These are phyloP conservation scores for Myxozyma nipponensis DNA, from an alignment of 805 yeast species.

Conservation along the genomic window DNA sequence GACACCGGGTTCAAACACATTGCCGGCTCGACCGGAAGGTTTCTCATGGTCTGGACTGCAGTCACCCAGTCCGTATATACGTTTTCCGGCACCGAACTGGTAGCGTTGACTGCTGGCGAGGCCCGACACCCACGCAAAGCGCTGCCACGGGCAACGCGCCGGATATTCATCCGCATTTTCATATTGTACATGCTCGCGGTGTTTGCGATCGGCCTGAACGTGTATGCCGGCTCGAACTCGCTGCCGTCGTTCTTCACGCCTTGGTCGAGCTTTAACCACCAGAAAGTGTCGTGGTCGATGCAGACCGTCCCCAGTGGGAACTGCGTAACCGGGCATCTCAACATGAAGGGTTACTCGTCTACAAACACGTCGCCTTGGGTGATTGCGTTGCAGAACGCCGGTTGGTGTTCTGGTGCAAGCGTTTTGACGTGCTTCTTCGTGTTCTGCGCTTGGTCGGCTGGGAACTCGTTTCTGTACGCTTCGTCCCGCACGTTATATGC, in stretches of 20 bases:
- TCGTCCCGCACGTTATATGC: conserved; percentile 68
- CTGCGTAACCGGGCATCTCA: conserved; percentile 15
- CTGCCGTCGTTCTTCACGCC: conserved; percentile 25
- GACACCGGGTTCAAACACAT: conserved; percentile 5
- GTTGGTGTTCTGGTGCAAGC: conserved; percentile 66
- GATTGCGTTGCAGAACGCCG: conserved; percentile 63
- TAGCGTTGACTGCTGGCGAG: conserved; percentile 75
- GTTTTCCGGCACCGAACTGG: conserved; percentile 70
- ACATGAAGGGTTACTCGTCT: conserved; percentile 41
- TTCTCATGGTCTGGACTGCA: conserved; percentile 67
- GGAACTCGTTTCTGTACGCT: conserved; percentile 66
- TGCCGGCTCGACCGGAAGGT: conserved; percentile 33
- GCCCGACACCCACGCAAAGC: conserved; percentile 61
- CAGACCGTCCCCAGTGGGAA: conserved; percentile 4
- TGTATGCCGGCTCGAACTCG: conserved; percentile 32
- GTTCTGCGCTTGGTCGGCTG: conserved; percentile 57
- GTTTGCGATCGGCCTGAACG: conserved; percentile 60
- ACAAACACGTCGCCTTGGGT: conserved; percentile 73
- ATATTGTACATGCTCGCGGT: conserved; percentile 61
- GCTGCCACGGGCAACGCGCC: conserved; percentile 70
- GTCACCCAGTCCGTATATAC: conserved; percentile 74
- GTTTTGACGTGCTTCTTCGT: conserved; percentile 50
- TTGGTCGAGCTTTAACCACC: conserved; percentile 46
- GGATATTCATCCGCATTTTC: conserved; percentile 75
- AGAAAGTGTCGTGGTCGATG: conserved; percentile 17